Base-by-base conservation (phyloP, 306 rosid species). In the Calophaca sinica region DNA sequence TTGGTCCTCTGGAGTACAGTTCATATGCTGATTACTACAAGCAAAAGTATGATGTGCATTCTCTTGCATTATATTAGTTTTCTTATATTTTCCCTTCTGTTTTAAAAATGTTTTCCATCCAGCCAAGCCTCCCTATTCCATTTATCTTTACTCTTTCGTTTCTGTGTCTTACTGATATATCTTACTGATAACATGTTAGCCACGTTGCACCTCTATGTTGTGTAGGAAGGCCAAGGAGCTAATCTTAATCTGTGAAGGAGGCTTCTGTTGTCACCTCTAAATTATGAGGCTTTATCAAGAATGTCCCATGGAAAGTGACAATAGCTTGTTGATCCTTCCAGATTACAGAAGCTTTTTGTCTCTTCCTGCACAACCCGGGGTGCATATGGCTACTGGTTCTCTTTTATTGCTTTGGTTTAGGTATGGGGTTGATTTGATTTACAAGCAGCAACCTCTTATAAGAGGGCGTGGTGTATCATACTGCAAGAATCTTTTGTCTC, bases 391-490 rank as follows among this genome's bases (percentile, higher is more conserved):
- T 87, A 65, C 83, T 83, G 70, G 76, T 83, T 85, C 44, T 74
- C 57, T 68, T 68, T 35, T 66, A 70, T 77, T 63, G 76, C 31
- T 77, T 51, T 72, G 42, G 59, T 80, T 74, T 85, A 94, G 99
- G 88, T 94, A 94, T 82, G 99, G 99, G 55, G 99, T 94, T 82
- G 89, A 90, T 73, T 79, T 94, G 84, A 75, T 81, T 12, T 89
- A 92, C 89, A 94, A 94, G 88, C 88, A 87, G 68, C 97, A 92
- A 73, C 99, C 97, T 52, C 85, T 94, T 38, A 88, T 94, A 72
- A 89, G 96, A 84, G 99, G 96, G 73, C 96, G 97, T 5, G 99
- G 99, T 79, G 99, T 94, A 70, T 94, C 99, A 20, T 92, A 94
- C 84, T 94, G 99, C 87, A 94, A 94, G 90, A 94, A 94, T 83